Evolutionary conservation across 169 alveolate genomes (phyloP), one percentile per base, ranked within the genome.

Genomic region (Cryptosporidium viatorum): DNA sequence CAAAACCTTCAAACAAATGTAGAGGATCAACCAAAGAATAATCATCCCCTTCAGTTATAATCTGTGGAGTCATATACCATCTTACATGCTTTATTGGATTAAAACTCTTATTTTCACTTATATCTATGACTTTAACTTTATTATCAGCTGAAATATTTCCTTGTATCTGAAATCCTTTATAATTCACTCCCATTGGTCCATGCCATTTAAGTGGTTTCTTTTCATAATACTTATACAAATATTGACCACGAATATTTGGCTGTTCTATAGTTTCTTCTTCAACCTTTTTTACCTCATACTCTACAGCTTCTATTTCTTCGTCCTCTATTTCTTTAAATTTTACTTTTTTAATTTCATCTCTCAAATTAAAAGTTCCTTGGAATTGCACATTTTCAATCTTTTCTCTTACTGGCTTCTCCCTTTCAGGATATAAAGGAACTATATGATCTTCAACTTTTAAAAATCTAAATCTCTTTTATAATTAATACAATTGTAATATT

Each of bases 121-220:
- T 2, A 80, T 80, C 89, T 18, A 62, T 21, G 5, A 80, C 43
- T 62, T 43, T 43, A n/a, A 80, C 75, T 14, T 62, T 65, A 41
- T 60, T 45, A 80, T 80, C 89, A n/a, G 89, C 89, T 8, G 89
- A 59, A n/a, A 80, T 43, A 29, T 23, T 80, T 59, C 89, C 89
- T 26, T 80, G 68, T 39, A 80, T 35, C 18, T 29, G 21, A 41
- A 80, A 62, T 48, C 45, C 80, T 14, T 58, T 80, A 18, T 45
- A 33, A 18, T 59, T 29, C n/a, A 37, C 29, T 23, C 23, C 59
- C 12, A 41, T 23, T 10, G 37, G 59, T 6, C 89, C 89, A 10
- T 26, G 29, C 85, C 85, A 71, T 33, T 43, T 26, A 2, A 26
- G n/a, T 55, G 69, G 69, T 12, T 6, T 39, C 29, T 67, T 60